Base-by-base conservation (phyloP, 805 yeast genomes). In the Torulaspora microellipsoides region DNA sequence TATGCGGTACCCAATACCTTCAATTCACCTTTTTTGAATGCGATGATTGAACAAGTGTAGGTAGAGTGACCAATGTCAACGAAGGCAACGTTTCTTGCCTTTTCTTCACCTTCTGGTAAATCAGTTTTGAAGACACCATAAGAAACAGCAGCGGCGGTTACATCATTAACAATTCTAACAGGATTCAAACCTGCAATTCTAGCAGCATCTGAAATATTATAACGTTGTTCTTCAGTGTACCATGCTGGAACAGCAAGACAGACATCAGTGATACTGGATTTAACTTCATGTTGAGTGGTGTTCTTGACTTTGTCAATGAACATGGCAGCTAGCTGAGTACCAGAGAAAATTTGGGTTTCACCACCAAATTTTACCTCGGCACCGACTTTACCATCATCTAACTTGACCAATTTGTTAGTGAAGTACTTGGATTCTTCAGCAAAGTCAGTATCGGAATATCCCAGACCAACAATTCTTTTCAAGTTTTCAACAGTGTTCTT, bases 71-170 rank as follows among this genome's bases (percentile, higher is more conserved):
- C 99, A 69, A 95, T 86, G 70, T 93, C 99, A 48, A 93, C 82
- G 60, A 93, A 86, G 39, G 95, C 97, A 58, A 93, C 85, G 62
- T 78, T 84, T 73, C 85, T 83, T 63, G 90, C 83, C 68, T 83
- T 85, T 60, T 87, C 95, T 39, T 62, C 67, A 42, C 55, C 62
- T 69, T 89, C 98, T 61, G 98, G 96, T 61, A 93, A 77, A 65
- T 91, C 97, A 54, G 85, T 78, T 80, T 93, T 90, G 84, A 93
- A 93, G 49, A 93, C 96, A 76, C 99, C 99, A 75, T 93, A 95
- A 59, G 97, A 95, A 54, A 93, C 96, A 60, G 97, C 98, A 49
- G 99, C 99, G 49, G 99, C 98, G 46, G 98, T 90, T 55, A 86
- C 83, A 68, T 93, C 99, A 69, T 93, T 93, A 58, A 93, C 95